Conservation (phyloP, 495 filamentous ascomycete species). For the Tirmania nivea region DNA sequence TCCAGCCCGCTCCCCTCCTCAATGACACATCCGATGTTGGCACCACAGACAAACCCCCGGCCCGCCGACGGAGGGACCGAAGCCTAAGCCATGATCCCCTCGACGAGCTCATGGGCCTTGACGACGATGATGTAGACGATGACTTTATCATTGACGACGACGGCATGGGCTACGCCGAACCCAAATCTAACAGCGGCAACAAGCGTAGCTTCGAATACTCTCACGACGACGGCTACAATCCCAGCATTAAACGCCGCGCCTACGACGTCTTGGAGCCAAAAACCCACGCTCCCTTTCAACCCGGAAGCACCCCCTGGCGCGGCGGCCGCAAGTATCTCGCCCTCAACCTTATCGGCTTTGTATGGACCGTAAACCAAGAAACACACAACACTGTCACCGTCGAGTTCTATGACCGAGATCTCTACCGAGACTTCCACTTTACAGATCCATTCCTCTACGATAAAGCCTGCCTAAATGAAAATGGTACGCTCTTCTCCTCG, state of each 20-base stretch:
- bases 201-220: constrained; percentile 20
- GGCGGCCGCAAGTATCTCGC: constrained; percentile 76
- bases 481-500: constrained; percentile 71
- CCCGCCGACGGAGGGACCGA: constrained; percentile 4
- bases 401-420: constrained; percentile 88
- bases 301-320: constrained; percentile 85
- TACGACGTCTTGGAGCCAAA: constrained; percentile 34
- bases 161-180: constrained; percentile 61
- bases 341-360: constrained; percentile 75
- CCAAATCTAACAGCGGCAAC: constrained; percentile 31
- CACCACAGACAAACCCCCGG: neutral
- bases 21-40: neutral
- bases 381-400: constrained; percentile 88
- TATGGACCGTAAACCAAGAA: constrained; percentile 95
- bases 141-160: constrained; percentile 91
- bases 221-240: neutral
- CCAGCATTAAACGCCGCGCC: constrained; percentile 24
- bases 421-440: constrained; percentile 87
- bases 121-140: constrained; percentile 24
- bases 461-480: constrained; percentile 69
- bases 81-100: constrained; percentile 23
- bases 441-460: constrained; percentile 90
- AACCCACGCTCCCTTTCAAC: constrained; percentile 67
- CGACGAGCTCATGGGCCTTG: constrained; percentile 30
- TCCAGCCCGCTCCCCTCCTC: constrained; percentile 18